A percentile compares a stretch with the other conserved stretches of the same genome.
Evolutionary conservation across 2,329 filamentous ascomycete species (phyloP).

Genomic region (Helotiales sp.): DNA sequence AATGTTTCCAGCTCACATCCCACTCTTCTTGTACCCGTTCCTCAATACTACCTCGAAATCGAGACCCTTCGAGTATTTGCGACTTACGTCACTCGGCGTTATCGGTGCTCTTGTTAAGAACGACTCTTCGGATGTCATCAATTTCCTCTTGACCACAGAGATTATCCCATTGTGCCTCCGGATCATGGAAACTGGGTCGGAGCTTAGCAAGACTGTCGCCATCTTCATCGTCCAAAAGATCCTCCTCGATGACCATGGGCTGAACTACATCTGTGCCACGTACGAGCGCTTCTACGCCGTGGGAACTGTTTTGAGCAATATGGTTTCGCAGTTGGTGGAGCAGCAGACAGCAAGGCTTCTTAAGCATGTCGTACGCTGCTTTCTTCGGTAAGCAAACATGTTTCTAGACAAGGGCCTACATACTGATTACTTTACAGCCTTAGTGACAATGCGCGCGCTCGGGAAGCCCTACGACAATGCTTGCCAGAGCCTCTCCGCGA

Average conservation of each 20-base stretch:
- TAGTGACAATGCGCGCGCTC: constrained; percentile 93
- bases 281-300: constrained; percentile 99
- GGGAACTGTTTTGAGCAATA: constrained; percentile 95
- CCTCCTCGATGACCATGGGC: constrained; percentile 89
- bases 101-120: constrained; percentile 98
- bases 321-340: constrained; percentile 97
- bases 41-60: constrained; percentile 99
- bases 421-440: constrained; percentile 58
- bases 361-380: constrained; percentile 97
- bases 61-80: constrained; percentile 94
- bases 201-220: constrained; percentile 97
- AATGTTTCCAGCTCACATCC: constrained; percentile 78
- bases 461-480: constrained; percentile 93
- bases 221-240: constrained; percentile 99
- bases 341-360: constrained; percentile 94
- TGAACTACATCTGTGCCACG: constrained; percentile 98
- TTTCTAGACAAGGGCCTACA: not conserved
- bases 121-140: constrained; percentile 97
- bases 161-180: constrained; percentile 97
- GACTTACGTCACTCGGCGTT: constrained; percentile 92
- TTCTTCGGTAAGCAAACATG: constrained; percentile 73
- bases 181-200: constrained; percentile 99
- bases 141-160: constrained; percentile 96
- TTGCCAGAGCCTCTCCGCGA: constrained; percentile 98
- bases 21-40: constrained; percentile 96